Evolutionary conservation across 768 basidiomycete species (phyloP).

Genomic region (Ramaria sp.): DNA sequence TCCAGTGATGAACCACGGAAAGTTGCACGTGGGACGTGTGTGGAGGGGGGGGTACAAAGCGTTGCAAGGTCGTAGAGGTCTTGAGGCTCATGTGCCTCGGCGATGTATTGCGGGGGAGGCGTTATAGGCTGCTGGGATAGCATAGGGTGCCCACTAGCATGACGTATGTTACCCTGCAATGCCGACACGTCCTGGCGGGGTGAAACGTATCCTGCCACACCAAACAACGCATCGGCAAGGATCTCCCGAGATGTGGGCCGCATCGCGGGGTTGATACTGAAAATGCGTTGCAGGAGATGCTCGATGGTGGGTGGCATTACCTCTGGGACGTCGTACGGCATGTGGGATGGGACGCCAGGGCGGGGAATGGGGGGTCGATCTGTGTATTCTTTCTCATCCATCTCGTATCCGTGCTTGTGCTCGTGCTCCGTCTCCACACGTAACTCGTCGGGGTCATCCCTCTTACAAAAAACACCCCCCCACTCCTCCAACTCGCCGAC

Average conservation of each 20-base stretch:
- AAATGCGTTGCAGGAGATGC: neutral
- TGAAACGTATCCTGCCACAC: neutral
- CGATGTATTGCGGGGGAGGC: too few relatives aligned
- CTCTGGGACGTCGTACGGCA: neutral
- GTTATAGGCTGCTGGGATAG: neutral
- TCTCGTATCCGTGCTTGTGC: neutral
- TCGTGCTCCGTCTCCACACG: neutral
- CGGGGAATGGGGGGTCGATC: neutral
- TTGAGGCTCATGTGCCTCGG: neutral
- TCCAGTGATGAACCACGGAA: neutral
- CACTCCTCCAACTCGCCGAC: constrained; percentile 42
- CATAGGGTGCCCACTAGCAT: neutral
- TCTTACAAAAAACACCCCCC: neutral
- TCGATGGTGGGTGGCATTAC: neutral
- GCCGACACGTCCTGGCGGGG: neutral
- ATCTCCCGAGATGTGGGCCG: neutral
- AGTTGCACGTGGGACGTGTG: neutral
- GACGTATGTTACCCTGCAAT: neutral
- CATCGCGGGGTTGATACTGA: neutral
- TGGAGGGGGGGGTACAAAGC: neutral
- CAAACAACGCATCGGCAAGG: neutral
- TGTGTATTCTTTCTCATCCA: neutral
- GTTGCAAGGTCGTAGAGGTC: neutral
- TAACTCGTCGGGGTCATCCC: neutral
- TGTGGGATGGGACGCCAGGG: neutral